These are phyloP conservation scores for Cladorrhinum sp. DNA, from an alignment of 2,329 filamentous ascomycete species.

Conservation along the genomic window DNA sequence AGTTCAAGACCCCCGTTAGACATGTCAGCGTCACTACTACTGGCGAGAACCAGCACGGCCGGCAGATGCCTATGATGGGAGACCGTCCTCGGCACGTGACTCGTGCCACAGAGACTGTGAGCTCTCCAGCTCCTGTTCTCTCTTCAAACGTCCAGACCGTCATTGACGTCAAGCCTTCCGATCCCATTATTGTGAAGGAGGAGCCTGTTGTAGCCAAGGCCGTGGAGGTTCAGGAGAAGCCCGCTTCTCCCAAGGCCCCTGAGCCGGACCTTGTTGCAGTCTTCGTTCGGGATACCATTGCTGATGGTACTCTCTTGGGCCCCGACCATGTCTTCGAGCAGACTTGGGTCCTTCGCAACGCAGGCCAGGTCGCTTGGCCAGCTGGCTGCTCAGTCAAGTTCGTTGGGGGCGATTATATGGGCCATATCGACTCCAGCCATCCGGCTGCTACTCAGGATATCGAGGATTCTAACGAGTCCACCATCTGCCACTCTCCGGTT, in stretches of 20 bases:
- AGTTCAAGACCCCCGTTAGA: slow-evolving; percentile 90
- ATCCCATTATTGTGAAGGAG: slow-evolving; percentile 16
- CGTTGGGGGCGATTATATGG: slow-evolving; percentile 94
- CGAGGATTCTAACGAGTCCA: slow-evolving; percentile 76
- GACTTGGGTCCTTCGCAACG: slow-evolving; percentile 87
- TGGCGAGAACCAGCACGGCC: slow-evolving; percentile 69
- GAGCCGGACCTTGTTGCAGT: slow-evolving; percentile 45
- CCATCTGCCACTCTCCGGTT: slow-evolving; percentile 66
- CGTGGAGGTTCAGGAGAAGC: slow-evolving; percentile 27
- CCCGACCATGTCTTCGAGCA: slow-evolving; percentile 78
- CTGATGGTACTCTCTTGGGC: slow-evolving; percentile 70
- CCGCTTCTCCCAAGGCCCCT: slow-evolving; percentile 14
- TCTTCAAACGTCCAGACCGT: slow-evolving; percentile 63
- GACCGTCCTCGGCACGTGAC: slow-evolving; percentile 45
- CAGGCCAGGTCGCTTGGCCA: slow-evolving; percentile 77
- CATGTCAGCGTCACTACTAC: slow-evolving; percentile 83
- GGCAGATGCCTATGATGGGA: slow-evolving; percentile 66
- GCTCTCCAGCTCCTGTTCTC: not conserved
- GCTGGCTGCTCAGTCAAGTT: slow-evolving; percentile 86
- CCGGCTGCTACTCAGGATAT: slow-evolving; percentile 77
- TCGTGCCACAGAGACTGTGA: slow-evolving; percentile 49
- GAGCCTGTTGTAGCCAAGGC: not conserved
- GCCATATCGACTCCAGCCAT: slow-evolving; percentile 76
- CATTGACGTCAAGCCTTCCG: slow-evolving; percentile 45
- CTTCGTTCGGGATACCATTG: slow-evolving; percentile 75